Base-by-base conservation (phyloP, 306 rosid species). In the Citrullus mucosospermus region DNA sequence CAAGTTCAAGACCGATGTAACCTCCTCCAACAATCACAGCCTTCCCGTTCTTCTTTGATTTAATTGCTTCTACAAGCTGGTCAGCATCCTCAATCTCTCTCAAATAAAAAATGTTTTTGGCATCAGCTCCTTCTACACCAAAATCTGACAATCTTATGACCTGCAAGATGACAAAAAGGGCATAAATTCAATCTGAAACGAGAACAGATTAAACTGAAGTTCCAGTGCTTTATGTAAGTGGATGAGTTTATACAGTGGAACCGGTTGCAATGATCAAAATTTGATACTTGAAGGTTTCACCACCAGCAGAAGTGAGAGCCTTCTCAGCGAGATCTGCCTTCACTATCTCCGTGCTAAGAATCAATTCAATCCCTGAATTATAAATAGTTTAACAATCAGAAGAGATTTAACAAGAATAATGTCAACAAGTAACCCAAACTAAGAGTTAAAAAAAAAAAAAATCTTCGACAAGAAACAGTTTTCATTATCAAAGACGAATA, bases 21-120 rank as follows among this genome's bases (percentile, higher is more conserved):
- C 97, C 99, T 81, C 99, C 99, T 62, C 99, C 99, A 73, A 95
- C 99, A 83, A 95, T 84, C 78, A 95, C 97, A 81, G 91, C 97
- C 83, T 90, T 95, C 25, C 88, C 97, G 51, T 90, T 88, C 90
- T 91, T 90, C 86, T 92, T 95, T 59, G 80, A 82, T 80, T 92
- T 91, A 62, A 95, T 88, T 76, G 91, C 89, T 77, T 85, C 96
- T 2, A 88, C 81, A 69, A 95, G 82, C 76, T 88, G 78, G 83
- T 95, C 97, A 14, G 97, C 99, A 85, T 95, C 99, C 36, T 90
- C 96, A 83, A 95, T 75, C 79, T 95, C 98, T 84, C 99, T 92
- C 87, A 95, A 85, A 83, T 95, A 95, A 83, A 88, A 88, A 75
- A 95, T 95, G 85, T 92, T 95, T 85, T 95, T 95, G 66, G 99